Evolutionary conservation across 2,329 filamentous ascomycete species (phyloP).

Genomic region (Cytospora schulzeri): DNA sequence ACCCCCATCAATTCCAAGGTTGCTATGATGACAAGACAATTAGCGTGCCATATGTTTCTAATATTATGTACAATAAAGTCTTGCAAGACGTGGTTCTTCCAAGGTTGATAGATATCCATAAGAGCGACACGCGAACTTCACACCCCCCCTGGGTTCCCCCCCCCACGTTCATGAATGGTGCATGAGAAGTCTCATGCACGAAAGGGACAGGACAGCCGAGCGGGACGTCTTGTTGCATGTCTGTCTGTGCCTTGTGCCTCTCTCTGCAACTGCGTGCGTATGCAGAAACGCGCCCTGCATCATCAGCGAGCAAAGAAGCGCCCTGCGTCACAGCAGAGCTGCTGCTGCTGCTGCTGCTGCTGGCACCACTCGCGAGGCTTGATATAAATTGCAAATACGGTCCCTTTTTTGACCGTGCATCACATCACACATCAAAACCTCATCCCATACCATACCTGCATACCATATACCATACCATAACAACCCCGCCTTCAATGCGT

Average conservation of each 20-base stretch:
- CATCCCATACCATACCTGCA: too few species aligned
- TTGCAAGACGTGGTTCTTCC: too few species aligned
- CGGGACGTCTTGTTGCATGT: constrained; percentile 17
- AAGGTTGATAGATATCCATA: neutral
- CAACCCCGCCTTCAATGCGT: too few species aligned
- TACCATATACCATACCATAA: too few species aligned
- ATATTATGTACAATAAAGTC: too few species aligned
- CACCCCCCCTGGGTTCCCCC: neutral
- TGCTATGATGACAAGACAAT: neutral
- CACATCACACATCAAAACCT: too few species aligned
- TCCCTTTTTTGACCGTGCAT: neutral
- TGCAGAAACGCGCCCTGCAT: neutral
- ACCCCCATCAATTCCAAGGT: too few species aligned
- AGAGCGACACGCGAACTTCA: neutral
- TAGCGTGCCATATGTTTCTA: neutral
- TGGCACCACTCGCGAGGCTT: constrained; percentile 14
- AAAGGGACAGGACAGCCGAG: neutral
- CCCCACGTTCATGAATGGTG: constrained; percentile 17
- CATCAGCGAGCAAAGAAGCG: constrained; percentile 4
- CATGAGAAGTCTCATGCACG: constrained; percentile 21
- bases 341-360: neutral
- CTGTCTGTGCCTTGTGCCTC: constrained; percentile 9
- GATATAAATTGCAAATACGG: constrained; percentile 8
- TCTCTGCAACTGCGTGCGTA: neutral
- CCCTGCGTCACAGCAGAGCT: neutral